phyloP scores from a whole-genome alignment of 2,329 filamentous ascomycete genomes.

The Cercospora sp. region DNA sequence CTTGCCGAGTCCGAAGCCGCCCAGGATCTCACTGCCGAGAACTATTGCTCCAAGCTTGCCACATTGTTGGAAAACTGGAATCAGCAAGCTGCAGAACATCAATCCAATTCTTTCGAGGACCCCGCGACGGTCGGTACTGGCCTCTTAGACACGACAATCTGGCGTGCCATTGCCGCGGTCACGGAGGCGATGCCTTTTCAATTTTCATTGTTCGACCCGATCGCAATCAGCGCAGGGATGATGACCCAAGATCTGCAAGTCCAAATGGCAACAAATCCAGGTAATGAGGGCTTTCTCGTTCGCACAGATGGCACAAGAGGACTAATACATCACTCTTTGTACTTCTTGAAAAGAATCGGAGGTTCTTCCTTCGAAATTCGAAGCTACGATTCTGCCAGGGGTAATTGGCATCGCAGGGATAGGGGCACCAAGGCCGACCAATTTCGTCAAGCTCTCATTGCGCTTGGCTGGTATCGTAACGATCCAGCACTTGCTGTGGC shows the following conservation, averaged over 20 bases:
- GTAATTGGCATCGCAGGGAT: background rate
- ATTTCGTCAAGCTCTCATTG: background rate
- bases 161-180: slow-evolving; percentile 5
- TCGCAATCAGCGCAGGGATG: background rate
- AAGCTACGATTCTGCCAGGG: slow-evolving; percentile 1
- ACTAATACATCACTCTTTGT: background rate
- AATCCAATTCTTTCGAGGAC: background rate
- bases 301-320: background rate
- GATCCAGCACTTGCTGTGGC: background rate
- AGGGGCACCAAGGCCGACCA: background rate
- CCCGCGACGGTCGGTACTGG: background rate
- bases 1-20: background rate
- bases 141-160: background rate
- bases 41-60: background rate
- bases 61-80: background rate
- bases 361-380: background rate
- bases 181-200: background rate
- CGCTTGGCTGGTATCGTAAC: slow-evolving; percentile 1
- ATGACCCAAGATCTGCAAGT: background rate
- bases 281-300: background rate
- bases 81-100: background rate
- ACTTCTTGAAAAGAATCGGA: background rate
- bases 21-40: background rate
- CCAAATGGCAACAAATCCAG: background rate
- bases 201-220: slow-evolving; percentile 1